Base-by-base conservation (phyloP, 2,329 filamentous ascomycete species). In the Penicillium concentricum region DNA sequence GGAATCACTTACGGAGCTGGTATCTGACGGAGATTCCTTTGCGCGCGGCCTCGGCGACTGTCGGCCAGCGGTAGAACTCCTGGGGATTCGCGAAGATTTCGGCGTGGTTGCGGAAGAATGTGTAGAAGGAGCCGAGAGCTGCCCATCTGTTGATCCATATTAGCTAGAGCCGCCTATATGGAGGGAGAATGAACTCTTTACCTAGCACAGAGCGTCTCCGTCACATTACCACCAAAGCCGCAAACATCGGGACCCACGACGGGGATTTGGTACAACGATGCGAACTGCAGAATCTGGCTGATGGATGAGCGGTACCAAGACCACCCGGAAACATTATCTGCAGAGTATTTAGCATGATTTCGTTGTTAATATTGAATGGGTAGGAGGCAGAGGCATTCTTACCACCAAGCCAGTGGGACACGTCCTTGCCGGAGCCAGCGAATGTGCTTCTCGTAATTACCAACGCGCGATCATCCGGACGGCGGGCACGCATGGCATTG, bases 371-470 rank as follows among this genome's bases (percentile, higher is more conserved):
- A 16, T 10, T 18, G 24, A 16, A 39, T 43, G 9, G n/a, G 16
- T 5, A n/a, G 43, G 51, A 20, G 32, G 13, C 34, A 32, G n/a
- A 41, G 46, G 26, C 3, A 44, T 20, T 20, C 44, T 26, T 45
- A 57, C 55, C 55, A 22, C 55, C 55, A 43, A 57, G 55, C 55
- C 55, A 57, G 13, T 57, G 55, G 22, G 55, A 57, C 6, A 57
- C 55, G 12, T 57, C 55, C 65, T 47, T 63, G 66, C 71, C 83
- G 84, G 63, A 85, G 81, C 90, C 89, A 4, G 87, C 85, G 67
- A 89, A 92, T 0, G 88, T 92, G 15, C 84, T 88, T 26, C 89
- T 84, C 0, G 88, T 91, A 62, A 92, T 89, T 44, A 92, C 79
- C 59, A 92, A 70, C 1, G 89, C 88, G 0, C 89, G 83, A 7